A percentile compares a stretch with the other conserved stretches of the same genome.
These are phyloP conservation scores for Mortierella sp. DNA, from an alignment of 371 early-diverging fungal genomes.

Conservation along the genomic window DNA sequence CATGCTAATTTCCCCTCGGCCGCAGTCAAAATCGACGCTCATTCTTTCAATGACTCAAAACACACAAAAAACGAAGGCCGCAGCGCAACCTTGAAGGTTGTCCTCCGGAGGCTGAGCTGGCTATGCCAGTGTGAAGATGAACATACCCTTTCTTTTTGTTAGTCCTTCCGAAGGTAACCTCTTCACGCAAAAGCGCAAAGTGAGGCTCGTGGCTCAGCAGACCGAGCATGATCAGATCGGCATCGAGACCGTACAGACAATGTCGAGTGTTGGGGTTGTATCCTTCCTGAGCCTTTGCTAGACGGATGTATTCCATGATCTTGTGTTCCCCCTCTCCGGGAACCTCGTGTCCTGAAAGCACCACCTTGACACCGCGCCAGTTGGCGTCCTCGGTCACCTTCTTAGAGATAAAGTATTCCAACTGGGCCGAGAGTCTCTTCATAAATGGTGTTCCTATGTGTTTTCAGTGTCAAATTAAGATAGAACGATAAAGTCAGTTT, in stretches of 20 bases:
- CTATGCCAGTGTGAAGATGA: background rate
- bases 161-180: conserved; percentile 89
- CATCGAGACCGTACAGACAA: conserved; percentile 98
- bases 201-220: conserved; percentile 96
- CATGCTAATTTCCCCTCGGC: background rate
- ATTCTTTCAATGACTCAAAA: background rate
- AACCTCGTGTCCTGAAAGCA: conserved; percentile 95
- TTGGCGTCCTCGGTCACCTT: conserved; percentile 91
- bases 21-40: background rate
- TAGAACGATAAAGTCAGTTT: background rate
- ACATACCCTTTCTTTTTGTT: conserved; percentile 69
- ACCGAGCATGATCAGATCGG: conserved; percentile 99
- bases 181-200: conserved; percentile 97
- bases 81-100: conserved; percentile 2
- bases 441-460: conserved; percentile 94
- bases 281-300: conserved; percentile 82
- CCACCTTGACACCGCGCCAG: conserved; percentile 91
- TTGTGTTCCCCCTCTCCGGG: conserved; percentile 99
- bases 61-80: background rate
- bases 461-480: background rate
- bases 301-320: conserved; percentile 98
- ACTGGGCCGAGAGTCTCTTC: conserved; percentile 86
- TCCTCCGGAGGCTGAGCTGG: background rate
- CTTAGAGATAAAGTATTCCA: conserved; percentile 94
- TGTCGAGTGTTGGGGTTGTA: conserved; percentile 92